Conservation (phyloP, 1,284 basidiomycete species). For the Sporisorium scitamineum region DNA sequence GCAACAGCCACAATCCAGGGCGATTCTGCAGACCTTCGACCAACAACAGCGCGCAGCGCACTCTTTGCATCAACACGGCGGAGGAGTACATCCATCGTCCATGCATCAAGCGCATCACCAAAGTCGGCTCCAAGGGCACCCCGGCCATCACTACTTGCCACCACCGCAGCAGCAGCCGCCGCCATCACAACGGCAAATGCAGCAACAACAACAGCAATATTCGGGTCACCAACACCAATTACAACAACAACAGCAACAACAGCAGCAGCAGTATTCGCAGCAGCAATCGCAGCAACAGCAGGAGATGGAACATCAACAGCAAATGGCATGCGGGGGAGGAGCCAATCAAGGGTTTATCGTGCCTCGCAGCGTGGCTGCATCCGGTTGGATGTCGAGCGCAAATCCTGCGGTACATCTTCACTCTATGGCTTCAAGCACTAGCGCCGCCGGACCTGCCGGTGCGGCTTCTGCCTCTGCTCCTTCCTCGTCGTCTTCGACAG, state of each 20-base stretch:
- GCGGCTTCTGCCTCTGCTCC: constrained; percentile 6
- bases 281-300: constrained; percentile 2
- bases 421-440: not conserved
- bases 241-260: constrained; percentile 13
- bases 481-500: constrained; percentile 25
- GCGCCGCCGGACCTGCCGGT: not conserved
- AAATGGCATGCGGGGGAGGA: not conserved
- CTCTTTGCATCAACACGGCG: constrained; percentile 3
- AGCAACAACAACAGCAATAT: constrained; percentile 4
- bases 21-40: not conserved
- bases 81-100: not conserved
- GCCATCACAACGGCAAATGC: constrained; percentile 6
- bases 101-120: constrained; percentile 26
- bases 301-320: not conserved
- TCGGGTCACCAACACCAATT: not conserved
- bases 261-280: not conserved
- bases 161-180: constrained; percentile 5
- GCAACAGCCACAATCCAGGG: not conserved
- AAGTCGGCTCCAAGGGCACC: constrained; percentile 9
- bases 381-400: constrained; percentile 21
- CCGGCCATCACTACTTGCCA: constrained; percentile 1
- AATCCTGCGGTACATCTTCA: constrained; percentile 9
- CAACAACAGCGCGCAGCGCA: not conserved
- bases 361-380: constrained; percentile 21
- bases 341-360: constrained; percentile 19